These are phyloP conservation scores for Chaetomium cochliodes DNA, from an alignment of 495 filamentous ascomycete species.

Conservation along the genomic window DNA sequence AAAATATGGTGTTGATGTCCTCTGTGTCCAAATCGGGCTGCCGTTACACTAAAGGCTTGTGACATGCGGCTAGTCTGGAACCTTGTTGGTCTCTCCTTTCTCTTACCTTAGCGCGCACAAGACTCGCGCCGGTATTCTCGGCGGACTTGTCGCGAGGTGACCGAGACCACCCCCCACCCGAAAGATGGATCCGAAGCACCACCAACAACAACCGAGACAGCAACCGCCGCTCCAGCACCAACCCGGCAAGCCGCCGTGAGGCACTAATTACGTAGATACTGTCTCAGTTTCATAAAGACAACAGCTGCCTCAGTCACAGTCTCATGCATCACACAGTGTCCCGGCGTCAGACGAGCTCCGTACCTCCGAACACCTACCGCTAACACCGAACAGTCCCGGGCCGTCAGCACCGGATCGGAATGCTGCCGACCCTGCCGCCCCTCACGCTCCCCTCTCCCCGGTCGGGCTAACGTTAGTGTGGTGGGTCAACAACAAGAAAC, in stretches of 20 bases:
- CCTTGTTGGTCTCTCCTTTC: neutral
- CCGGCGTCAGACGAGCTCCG: neutral
- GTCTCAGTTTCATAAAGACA: too few species aligned
- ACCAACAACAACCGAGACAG: neutral
- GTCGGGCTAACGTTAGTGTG: neutral
- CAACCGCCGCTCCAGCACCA: neutral
- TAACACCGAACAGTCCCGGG: neutral
- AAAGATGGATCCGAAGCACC: too few species aligned
- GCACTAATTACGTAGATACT: too few species aligned
- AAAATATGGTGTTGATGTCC: neutral
- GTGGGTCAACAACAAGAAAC: neutral
- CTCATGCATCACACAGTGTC: neutral
- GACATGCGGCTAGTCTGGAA: neutral
- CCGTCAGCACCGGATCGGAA: constrained; percentile 1
- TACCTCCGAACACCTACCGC: neutral
- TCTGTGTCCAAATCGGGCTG: neutral
- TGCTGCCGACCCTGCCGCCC: neutral
- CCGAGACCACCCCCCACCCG: too few species aligned
- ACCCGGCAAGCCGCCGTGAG: too few species aligned
- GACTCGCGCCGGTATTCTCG: too few species aligned
- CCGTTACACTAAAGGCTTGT: neutral
- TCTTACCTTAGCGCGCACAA: constrained; percentile 1
- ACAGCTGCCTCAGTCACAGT: neutral
- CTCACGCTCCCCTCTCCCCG: neutral
- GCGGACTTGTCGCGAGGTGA: too few species aligned